Evolutionary conservation across 139 green algal genomes (phyloP).

Genomic region (Micractinium sp.): DNA sequence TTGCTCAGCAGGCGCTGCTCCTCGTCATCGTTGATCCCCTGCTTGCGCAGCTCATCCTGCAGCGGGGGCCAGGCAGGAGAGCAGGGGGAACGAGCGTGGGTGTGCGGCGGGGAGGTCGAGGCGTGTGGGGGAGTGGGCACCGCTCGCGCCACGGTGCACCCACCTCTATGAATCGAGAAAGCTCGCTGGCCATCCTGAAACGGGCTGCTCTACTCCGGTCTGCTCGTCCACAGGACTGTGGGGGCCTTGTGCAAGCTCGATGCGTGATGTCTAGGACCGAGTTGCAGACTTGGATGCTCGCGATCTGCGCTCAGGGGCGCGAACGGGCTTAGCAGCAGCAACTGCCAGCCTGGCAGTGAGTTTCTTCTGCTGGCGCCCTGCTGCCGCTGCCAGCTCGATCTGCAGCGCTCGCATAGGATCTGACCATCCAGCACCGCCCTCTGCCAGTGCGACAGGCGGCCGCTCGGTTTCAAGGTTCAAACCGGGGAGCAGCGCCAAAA

Average conservation of each 20-base stretch:
- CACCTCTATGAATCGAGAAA: conserved; percentile 41
- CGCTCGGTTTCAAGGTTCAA: neutral
- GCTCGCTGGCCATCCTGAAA: conserved; percentile 34
- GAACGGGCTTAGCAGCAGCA: too few relatives aligned
- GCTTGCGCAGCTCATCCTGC: conserved; percentile 46
- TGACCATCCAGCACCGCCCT: too few relatives aligned
- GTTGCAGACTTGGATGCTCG: too few relatives aligned
- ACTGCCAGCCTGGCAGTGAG: too few relatives aligned
- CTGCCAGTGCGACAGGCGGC: too few relatives aligned
- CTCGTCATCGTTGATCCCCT: conserved; percentile 49
- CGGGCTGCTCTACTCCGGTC: neutral
- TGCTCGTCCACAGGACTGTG: neutral
- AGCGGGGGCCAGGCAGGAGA: neutral
- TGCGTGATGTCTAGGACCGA: too few relatives aligned
- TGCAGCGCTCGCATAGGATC: too few relatives aligned
- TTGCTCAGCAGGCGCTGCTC: conserved; percentile 49
- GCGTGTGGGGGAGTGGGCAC: neutral
- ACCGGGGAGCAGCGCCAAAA: neutral
- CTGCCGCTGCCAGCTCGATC: too few relatives aligned
- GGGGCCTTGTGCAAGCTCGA: neutral
- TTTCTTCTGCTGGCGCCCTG: too few relatives aligned
- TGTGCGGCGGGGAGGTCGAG: neutral
- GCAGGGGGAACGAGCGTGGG: neutral
- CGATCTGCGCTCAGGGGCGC: too few relatives aligned
- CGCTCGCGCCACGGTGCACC: too few relatives aligned